Percentiles rank a stretch among this genome's conserved stretches.
These are phyloP conservation scores for Boechera stricta DNA, from an alignment of 345 rosid species.

Conservation along the genomic window DNA sequence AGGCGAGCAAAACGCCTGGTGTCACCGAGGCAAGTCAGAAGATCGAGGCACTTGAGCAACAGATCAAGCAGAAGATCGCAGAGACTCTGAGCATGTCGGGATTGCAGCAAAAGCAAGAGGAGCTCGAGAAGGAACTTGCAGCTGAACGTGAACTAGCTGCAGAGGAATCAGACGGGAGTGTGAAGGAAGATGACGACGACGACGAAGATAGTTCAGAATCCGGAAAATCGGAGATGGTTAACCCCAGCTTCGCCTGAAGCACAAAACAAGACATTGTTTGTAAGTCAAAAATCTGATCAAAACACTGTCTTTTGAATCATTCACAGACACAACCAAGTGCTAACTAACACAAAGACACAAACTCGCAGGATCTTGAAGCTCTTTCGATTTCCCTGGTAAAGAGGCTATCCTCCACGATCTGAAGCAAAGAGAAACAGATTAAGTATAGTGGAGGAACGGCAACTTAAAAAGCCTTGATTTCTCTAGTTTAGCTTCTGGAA, in stretches of 20 bases:
- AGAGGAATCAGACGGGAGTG: slow-evolving; percentile 54
- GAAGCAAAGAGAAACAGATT: slow-evolving; percentile 12
- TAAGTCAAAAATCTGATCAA: slow-evolving; percentile 29
- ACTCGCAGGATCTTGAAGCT: slow-evolving; percentile 43
- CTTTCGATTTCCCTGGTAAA: slow-evolving; percentile 7
- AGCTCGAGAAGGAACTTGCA: slow-evolving; percentile 55
- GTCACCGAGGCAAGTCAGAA: slow-evolving; percentile 46
- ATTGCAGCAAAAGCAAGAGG: slow-evolving; percentile 61
- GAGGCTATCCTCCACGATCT: slow-evolving; percentile 23
- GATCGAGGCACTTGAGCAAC: slow-evolving; percentile 63
- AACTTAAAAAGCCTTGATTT: slow-evolving; percentile 20
- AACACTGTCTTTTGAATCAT: slow-evolving; percentile 27
- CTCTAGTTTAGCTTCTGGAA: slow-evolving; percentile 37
- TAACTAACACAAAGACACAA: slow-evolving; percentile 30
- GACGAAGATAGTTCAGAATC: slow-evolving; percentile 39
- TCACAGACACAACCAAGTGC: slow-evolving; percentile 16
- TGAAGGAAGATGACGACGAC: slow-evolving; percentile 45
- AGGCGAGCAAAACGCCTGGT: slow-evolving; percentile 61
- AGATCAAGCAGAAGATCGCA: slow-evolving; percentile 64
- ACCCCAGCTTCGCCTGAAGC: slow-evolving; percentile 53
- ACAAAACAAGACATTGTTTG: slow-evolving; percentile 25
- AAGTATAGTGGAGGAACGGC: slow-evolving; percentile 14
- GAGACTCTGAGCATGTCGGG: slow-evolving; percentile 62
- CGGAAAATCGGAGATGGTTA: slow-evolving; percentile 51
- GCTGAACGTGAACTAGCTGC: slow-evolving; percentile 48